These are phyloP conservation scores for Penicillium steckii DNA, from an alignment of 495 filamentous ascomycete genomes.

Conservation along the genomic window DNA sequence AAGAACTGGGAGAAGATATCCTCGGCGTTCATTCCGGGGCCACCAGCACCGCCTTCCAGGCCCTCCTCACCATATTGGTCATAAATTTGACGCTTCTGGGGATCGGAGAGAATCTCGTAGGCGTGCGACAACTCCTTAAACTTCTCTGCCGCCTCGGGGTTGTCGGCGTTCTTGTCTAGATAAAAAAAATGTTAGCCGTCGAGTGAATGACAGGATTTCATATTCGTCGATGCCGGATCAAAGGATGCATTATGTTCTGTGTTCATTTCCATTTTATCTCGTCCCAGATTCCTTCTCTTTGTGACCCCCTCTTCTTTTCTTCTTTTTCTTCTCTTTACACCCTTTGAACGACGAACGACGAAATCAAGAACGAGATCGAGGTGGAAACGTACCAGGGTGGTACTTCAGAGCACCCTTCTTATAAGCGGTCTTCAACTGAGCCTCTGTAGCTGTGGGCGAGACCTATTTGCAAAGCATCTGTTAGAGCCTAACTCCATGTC, in stretches of 20 bases:
- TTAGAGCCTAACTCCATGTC: constrained; percentile 4
- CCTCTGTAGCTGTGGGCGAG: constrained; percentile 65
- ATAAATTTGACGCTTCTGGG: constrained; percentile 87
- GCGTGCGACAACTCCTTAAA: constrained; percentile 97
- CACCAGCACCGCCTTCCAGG: constrained; percentile 80
- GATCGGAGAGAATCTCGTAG: constrained; percentile 89
- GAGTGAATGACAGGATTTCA: not conserved
- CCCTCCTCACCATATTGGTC: constrained; percentile 98
- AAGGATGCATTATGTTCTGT: too few relatives aligned
- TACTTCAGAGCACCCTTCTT: constrained; percentile 86
- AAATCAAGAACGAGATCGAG: not conserved
- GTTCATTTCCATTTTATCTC: too few relatives aligned
- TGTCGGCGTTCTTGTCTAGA: constrained; percentile 92
- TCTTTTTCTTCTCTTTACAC: too few relatives aligned
- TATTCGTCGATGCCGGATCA: not conserved
- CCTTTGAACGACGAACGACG: too few relatives aligned
- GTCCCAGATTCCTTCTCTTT: too few relatives aligned
- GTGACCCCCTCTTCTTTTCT: too few relatives aligned
- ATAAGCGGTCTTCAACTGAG: constrained; percentile 86
- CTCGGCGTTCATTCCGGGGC: constrained; percentile 90
- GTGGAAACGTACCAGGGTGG: constrained; percentile 70
- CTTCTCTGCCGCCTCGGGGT: constrained; percentile 90
- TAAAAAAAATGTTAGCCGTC: not conserved
- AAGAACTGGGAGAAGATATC: constrained; percentile 99
- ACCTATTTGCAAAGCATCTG: constrained; percentile 53